phyloP scores from a whole-genome alignment of 306 rosid species.

The Luffa aegyptiaca region DNA sequence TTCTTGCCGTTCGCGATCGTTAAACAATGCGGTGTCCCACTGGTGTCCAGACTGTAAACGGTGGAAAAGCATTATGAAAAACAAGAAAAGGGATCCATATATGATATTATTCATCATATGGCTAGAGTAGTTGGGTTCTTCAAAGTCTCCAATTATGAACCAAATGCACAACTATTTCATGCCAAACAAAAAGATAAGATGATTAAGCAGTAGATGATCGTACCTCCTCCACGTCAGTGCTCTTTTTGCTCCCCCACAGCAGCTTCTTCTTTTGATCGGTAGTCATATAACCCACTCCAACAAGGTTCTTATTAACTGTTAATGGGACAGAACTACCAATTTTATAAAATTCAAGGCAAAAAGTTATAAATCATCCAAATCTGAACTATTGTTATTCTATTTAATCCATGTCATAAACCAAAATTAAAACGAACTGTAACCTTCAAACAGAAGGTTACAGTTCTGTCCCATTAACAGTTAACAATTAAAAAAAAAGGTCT shows the following conservation, averaged over 20 bases:
- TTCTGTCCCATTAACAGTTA: too few species aligned
- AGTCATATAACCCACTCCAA: slow-evolving; percentile 63
- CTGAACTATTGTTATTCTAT: neutral
- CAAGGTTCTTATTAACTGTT: slow-evolving; percentile 76
- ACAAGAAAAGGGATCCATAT: neutral
- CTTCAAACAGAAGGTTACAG: neutral
- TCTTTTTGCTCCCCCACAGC: slow-evolving; percentile 87
- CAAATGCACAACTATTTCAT: neutral
- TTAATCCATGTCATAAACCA: neutral
- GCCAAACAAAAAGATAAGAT: neutral
- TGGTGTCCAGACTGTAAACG: slow-evolving; percentile 62
- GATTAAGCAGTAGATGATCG: neutral
- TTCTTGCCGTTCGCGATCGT: slow-evolving; percentile 86
- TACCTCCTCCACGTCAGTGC: slow-evolving; percentile 67
- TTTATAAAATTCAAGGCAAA: neutral
- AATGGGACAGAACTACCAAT: neutral
- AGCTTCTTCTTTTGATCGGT: slow-evolving; percentile 97
- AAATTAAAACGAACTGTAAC: neutral
- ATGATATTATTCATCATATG: neutral
- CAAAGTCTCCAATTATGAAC: neutral
- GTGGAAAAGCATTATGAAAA: slow-evolving; percentile 11
- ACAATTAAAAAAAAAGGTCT: neutral
- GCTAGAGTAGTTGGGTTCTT: neutral
- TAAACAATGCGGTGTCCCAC: slow-evolving; percentile 67
- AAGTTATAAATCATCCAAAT: neutral